Evolutionary conservation across 176 grass and related monocot species (phyloP), one percentile per base, ranked within the genome.

Genomic region (Oryza coarctata): DNA sequence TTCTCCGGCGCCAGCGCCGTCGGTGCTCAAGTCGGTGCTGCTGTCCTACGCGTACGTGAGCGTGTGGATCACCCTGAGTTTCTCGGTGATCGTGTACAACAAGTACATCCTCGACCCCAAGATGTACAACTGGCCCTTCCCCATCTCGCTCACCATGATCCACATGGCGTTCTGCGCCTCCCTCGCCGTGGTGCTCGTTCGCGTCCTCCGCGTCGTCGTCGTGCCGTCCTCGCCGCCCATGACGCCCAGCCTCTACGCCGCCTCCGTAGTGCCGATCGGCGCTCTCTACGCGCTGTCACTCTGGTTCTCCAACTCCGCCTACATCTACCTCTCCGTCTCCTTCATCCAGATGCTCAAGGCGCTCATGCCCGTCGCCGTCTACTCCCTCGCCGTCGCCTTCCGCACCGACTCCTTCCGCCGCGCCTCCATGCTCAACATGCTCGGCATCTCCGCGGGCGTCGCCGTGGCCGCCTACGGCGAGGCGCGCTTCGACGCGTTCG

Each of bases 261-360:
- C 84, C 32, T 91, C 91, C 17, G 91, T 97, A 6, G 7, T 93
- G 3, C 93, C 93, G 10, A 95, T 95, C 83, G 93, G 93, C 72
- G 87, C 80, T 12, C 90, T 95, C 18, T 95, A 95, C 85, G 74
- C 93, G 67, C 88, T 95, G 55, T 97, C 95, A 12, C 92, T 97
- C 78, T 97, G 95, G 95, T 97, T 97, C 86, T 94, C 95, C 86
- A 97, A 97, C 90, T 97, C 95, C 2, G 95, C 95, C 0, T 97
- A 97, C 88, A 97, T 97, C 84, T 97, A 97, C 92, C 92, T 97
- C 8, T 97, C 95, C 65, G 95, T 97, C 9, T 97, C 95, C 33
- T 97, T 94, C 90, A 97, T 97, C 87, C 95, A 97, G 89, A 97
- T 97, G 95, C 95, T 97, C 66, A 97, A 97, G 86, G 95, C 95